A percentile compares a stretch with the other conserved stretches of the same genome.
Conservation (phyloP, 2,329 filamentous ascomycete species). For the Sporothrix sp. region DNA sequence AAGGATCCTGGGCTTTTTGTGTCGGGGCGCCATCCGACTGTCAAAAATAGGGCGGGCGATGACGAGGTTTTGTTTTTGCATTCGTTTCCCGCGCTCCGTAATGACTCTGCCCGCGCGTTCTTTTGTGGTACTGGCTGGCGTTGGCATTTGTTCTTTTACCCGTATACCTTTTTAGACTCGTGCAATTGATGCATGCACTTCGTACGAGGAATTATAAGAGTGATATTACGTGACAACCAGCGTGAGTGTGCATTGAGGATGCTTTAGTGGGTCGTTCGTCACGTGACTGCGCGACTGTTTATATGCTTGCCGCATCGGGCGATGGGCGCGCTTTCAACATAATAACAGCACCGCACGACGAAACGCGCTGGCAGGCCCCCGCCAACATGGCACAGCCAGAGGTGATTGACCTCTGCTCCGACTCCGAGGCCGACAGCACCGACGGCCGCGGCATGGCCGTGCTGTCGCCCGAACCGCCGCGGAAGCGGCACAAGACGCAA, state of each 20-base stretch:
- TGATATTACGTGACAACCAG: too few relatives aligned
- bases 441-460: neutral
- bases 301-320: too few relatives aligned
- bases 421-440: conserved; percentile 1
- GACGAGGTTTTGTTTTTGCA: neutral
- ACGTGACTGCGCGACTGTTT: conserved; percentile 2
- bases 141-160: neutral
- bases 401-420: conserved; percentile 11
- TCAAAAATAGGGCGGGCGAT: neutral
- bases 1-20: neutral
- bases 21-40: neutral
- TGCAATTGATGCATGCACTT: too few relatives aligned
- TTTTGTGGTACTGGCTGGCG: neutral
- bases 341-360: too few relatives aligned
- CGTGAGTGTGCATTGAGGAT: too few relatives aligned
- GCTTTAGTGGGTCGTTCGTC: neutral
- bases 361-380: too few relatives aligned
- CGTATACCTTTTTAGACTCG: too few relatives aligned
- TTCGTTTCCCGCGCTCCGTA: neutral
- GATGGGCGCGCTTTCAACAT: neutral
- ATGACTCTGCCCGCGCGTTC: neutral
- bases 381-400: neutral
- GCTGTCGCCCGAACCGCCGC: neutral
- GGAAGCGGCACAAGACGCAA: too few relatives aligned
- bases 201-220: too few relatives aligned